phyloP scores from a whole-genome alignment of 1,139 yeast species.

The Lodderomyces elongisporus region DNA sequence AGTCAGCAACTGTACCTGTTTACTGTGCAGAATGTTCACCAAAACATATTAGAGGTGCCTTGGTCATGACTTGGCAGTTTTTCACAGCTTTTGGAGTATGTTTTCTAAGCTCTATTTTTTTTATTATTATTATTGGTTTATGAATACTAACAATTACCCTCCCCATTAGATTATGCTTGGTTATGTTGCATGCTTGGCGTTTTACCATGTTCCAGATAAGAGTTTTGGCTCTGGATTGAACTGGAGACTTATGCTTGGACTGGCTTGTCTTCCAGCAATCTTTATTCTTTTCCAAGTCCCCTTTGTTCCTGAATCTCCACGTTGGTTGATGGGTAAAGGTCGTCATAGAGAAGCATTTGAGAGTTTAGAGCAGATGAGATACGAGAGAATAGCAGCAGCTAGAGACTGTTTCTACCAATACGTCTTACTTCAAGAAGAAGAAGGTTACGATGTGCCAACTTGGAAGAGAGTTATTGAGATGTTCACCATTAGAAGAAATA shows the following conservation, averaged over 20 bases:
- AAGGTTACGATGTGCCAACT: conserved; percentile 51
- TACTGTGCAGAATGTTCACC: conserved; percentile 81
- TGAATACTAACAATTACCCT: too few relatives aligned
- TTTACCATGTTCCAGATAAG: conserved; percentile 28
- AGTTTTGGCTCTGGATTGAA: conserved; percentile 48
- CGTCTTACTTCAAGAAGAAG: conserved; percentile 62
- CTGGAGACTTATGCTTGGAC: conserved; percentile 81
- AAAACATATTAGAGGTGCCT: conserved; percentile 68
- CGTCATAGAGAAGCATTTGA: conserved; percentile 54
- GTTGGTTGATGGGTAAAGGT: conserved; percentile 72
- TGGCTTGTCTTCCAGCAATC: conserved; percentile 71
- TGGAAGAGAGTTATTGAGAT: conserved; percentile 48
- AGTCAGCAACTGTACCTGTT: conserved; percentile 77
- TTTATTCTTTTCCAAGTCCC: conserved; percentile 62
- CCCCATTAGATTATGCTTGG: conserved; percentile 81
- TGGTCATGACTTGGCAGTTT: conserved; percentile 86
- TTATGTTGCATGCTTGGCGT: conserved; percentile 64
- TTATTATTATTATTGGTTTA: too few relatives aligned
- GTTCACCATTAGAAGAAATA: conserved; percentile 68
- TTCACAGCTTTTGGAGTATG: conserved; percentile 90
- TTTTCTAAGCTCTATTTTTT: too few relatives aligned
- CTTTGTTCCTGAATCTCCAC: conserved; percentile 70
- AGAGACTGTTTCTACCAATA: conserved; percentile 72
- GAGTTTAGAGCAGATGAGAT: conserved; percentile 47
- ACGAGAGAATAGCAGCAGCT: conserved; percentile 58